Evolutionary conservation across 2,329 filamentous ascomycete genomes (phyloP).

Genomic region (Grosmannia penicillata): DNA sequence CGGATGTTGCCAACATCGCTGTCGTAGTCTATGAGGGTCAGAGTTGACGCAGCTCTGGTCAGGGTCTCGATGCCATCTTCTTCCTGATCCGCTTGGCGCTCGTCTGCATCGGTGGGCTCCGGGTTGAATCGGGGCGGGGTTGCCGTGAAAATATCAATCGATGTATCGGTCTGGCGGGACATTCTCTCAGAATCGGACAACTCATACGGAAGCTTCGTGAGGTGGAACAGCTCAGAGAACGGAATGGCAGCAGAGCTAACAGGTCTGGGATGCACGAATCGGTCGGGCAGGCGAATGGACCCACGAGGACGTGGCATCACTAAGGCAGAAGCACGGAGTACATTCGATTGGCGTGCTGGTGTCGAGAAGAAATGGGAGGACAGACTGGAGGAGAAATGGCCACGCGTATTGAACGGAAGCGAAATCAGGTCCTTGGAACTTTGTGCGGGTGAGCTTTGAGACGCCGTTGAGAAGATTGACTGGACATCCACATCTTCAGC

Average conservation of each 20-base stretch:
- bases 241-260: conserved; percentile 12
- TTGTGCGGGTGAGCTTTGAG: no score
- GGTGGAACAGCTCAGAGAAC: conserved; percentile 28
- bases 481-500: neutral
- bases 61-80: conserved; percentile 14
- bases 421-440: no score
- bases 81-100: conserved; percentile 14
- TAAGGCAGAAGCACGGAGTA: conserved; percentile 13
- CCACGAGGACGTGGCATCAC: conserved; percentile 5
- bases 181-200: conserved; percentile 29
- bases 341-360: conserved; percentile 1
- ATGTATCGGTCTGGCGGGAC: conserved; percentile 24
- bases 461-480: neutral
- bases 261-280: conserved; percentile 34
- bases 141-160: conserved; percentile 28
- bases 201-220: conserved; percentile 25
- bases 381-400: conserved; percentile 1
- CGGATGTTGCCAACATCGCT: neutral
- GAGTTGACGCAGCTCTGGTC: conserved; percentile 15
- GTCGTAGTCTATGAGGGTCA: conserved; percentile 9
- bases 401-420: no score
- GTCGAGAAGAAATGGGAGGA: conserved; percentile 8
- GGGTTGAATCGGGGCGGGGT: conserved; percentile 14
- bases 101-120: conserved; percentile 12
- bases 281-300: conserved; percentile 23